These are phyloP conservation scores for Trypanosoma congolense DNA, from an alignment of 208 protist species.

Conservation along the genomic window DNA sequence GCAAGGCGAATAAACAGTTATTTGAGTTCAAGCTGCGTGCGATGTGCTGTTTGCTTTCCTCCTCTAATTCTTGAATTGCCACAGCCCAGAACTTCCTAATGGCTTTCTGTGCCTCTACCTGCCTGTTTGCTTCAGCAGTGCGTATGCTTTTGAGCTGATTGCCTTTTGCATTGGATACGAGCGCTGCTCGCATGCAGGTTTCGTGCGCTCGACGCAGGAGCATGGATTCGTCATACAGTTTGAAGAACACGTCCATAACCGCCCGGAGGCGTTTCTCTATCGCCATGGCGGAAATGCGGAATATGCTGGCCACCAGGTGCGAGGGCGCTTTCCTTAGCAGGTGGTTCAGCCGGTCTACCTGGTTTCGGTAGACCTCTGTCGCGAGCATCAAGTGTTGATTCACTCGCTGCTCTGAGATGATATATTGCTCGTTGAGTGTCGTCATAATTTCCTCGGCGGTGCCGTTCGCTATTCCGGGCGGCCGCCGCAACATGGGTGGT, in stretches of 20 bases:
- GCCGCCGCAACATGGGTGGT: conserved; percentile 35
- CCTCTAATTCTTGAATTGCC: conserved; percentile 67
- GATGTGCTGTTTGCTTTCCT: conserved; percentile 62
- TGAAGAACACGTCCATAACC: conserved; percentile 47
- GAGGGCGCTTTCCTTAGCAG: conserved; percentile 41
- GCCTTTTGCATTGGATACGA: conserved; percentile 42
- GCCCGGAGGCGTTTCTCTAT: conserved; percentile 43
- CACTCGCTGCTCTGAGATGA: conserved; percentile 37
- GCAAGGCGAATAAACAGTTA: conserved; percentile 59
- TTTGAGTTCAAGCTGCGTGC: conserved; percentile 50
- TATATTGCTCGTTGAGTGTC: conserved; percentile 31
- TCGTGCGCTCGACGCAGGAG: conserved; percentile 40
- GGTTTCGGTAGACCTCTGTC: conserved; percentile 38
- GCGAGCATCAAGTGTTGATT: conserved; percentile 43
- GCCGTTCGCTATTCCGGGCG: conserved; percentile 44
- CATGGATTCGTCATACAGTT: conserved; percentile 46
- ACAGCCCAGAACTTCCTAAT: conserved; percentile 54
- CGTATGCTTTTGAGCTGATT: conserved; percentile 33
- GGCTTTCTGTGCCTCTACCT: conserved; percentile 23
- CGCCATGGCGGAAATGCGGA: conserved; percentile 31
- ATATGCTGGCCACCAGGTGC: conserved; percentile 39
- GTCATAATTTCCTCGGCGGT: conserved; percentile 31
- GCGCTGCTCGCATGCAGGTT: conserved; percentile 50
- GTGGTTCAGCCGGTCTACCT: conserved; percentile 61
- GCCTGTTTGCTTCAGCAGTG: conserved; percentile 42